These are phyloP conservation scores for Aspergillus leporis DNA, from an alignment of 495 filamentous ascomycete species.

Conservation along the genomic window DNA sequence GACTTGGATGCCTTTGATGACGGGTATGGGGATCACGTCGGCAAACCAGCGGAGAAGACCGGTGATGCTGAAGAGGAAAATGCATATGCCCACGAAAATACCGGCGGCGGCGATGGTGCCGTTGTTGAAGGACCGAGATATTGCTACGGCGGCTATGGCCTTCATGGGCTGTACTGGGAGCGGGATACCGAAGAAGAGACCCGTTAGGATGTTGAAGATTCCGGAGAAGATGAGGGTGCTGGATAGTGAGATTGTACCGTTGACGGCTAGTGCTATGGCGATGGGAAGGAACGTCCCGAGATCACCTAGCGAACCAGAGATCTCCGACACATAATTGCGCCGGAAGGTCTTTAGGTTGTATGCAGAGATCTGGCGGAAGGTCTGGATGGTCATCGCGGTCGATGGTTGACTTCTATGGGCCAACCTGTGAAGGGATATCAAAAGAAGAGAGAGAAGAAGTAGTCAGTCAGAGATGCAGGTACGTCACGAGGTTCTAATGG, in stretches of 20 bases:
- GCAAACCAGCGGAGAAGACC: constrained; percentile 71
- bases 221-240: constrained; percentile 87
- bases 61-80: constrained; percentile 75
- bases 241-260: constrained; percentile 73
- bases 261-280: constrained; percentile 76
- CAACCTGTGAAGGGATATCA: background rate
- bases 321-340: constrained; percentile 67
- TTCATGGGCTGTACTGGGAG: constrained; percentile 89
- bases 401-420: background rate
- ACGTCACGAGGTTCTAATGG: background rate
- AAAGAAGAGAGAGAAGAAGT: background rate
- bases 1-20: constrained; percentile 93
- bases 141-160: constrained; percentile 85
- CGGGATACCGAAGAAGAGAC: constrained; percentile 79
- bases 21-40: constrained; percentile 72
- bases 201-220: constrained; percentile 80
- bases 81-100: constrained; percentile 66
- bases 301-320: constrained; percentile 89
- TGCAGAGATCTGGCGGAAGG: constrained; percentile 33
- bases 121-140: constrained; percentile 63
- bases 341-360: constrained; percentile 47
- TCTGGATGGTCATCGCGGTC: constrained; percentile 30
- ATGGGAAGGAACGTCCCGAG: constrained; percentile 89
- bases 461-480: background rate
- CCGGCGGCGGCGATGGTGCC: constrained; percentile 77